phyloP scores from a whole-genome alignment of 768 basidiomycete genomes.

The Amylocystis lapponica region DNA sequence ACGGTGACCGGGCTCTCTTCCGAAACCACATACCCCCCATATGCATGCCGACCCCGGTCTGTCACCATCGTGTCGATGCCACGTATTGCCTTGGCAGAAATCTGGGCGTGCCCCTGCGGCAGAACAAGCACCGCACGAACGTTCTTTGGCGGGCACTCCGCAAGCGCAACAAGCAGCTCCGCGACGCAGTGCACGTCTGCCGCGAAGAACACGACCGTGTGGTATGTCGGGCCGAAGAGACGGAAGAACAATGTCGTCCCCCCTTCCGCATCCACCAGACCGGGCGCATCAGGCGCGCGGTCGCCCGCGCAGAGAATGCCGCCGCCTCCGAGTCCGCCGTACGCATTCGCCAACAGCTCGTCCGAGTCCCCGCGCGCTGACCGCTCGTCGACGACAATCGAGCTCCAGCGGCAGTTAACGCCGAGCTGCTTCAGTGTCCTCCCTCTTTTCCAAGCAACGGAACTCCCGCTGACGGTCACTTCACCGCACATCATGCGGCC shows the following conservation, averaged over 20 bases:
- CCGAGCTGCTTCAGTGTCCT: constrained; percentile 37
- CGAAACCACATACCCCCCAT: neutral
- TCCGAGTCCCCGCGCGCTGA: constrained; percentile 6
- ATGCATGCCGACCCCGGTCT: constrained; percentile 5
- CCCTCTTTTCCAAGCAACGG: constrained; percentile 8
- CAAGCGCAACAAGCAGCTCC: neutral
- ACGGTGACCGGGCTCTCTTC: neutral
- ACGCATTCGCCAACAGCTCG: constrained; percentile 4
- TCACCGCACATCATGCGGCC: too few species aligned
- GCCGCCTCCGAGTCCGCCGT: neutral
- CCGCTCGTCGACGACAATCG: constrained; percentile 36
- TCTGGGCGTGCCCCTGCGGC: neutral
- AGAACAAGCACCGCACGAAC: neutral
- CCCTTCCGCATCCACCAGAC: neutral
- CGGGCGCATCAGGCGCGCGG: constrained; percentile 29
- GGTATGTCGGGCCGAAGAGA: constrained; percentile 18
- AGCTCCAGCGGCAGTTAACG: constrained; percentile 48
- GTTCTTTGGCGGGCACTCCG: neutral
- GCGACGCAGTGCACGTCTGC: neutral
- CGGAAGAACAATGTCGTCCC: constrained; percentile 21
- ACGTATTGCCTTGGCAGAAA: neutral
- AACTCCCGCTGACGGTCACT: constrained; percentile 14
- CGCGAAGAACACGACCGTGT: constrained; percentile 28
- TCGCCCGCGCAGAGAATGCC: constrained; percentile 35
- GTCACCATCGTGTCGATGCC: neutral